Evolutionary conservation across 257 asterid genomes (phyloP), one percentile per base, ranked within the genome.

Genomic region (Fraxinus pennsylvanica): DNA sequence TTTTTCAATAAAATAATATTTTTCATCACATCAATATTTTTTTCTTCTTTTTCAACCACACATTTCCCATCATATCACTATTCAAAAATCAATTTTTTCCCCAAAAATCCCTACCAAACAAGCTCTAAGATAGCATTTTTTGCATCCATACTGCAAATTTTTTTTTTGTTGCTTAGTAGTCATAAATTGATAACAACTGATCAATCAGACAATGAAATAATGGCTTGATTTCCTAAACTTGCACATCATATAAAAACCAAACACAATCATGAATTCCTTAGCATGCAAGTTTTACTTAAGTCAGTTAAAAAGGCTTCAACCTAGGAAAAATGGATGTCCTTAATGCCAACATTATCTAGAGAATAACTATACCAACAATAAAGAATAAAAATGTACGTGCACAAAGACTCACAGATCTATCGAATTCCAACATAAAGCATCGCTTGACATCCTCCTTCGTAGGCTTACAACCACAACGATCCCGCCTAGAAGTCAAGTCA

Each of bases 401-500:
- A 36, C 0, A 47, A 52, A 43, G 35, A 90, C 97, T 91, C 82
- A 92, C 97, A 77, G 88, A 38, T 90, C 94, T 91, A 83, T 93
- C 96, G 74, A 93, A 91, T 75, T 89, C 94, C 86, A 93, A 59
- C 92, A 93, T 89, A 82, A 93, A 87, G 84, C 98, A 90, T 79
- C 93, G 85, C 79, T 93, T 84, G 74, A 88, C 91, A 71, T 88
- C 96, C 65, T 93, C 96, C 75, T 86, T 88, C 4, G 95, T 93
- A 73, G 96, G 98, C 86, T 90, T 93, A 78, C 98, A 93, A 72
- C 90, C 91, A 84, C 97, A 93, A 45, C 96, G 89, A 80, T 91
- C 93, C 74, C 94, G 88, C 82, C 96, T 87, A 74, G 97, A 91
- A 50, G 94, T 91, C 86, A 89, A 84, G 88, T 93, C 96, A 27